These are phyloP conservation scores for Rutstroemia sp. DNA, from an alignment of 2,329 filamentous ascomycete species.

Conservation along the genomic window DNA sequence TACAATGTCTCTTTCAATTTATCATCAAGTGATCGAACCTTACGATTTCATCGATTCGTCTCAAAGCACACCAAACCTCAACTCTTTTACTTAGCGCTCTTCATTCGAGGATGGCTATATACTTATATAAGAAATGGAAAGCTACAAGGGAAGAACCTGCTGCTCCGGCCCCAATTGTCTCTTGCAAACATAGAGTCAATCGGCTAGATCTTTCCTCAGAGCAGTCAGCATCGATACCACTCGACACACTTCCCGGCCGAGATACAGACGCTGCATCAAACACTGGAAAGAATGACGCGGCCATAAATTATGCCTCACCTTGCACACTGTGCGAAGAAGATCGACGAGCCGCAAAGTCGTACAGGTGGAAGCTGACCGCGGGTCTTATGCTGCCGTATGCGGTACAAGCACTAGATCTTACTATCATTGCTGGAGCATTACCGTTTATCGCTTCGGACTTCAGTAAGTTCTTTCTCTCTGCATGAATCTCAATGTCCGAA, in stretches of 20 bases:
- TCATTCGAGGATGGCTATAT: neutral
- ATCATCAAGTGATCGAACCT: neutral
- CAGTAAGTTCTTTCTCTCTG: constrained; percentile 32
- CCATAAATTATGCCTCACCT: neutral
- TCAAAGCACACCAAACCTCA: neutral
- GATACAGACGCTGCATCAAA: neutral
- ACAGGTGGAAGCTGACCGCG: constrained; percentile 52
- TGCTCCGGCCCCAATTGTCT: neutral
- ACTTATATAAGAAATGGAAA: constrained; percentile 5
- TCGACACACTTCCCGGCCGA: neutral
- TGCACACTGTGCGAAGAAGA: constrained; percentile 23
- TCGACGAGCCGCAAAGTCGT: constrained; percentile 31
- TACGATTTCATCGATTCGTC: neutral
- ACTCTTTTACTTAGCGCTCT: neutral
- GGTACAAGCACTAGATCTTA: constrained; percentile 55
- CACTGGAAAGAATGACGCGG: neutral
- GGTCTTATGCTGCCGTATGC: constrained; percentile 54
- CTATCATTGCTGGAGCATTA: constrained; percentile 53
- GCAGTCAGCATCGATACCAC: neutral
- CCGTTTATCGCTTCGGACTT: constrained; percentile 60
- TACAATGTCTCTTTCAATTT: neutral
- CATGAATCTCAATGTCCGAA: too few relatives aligned
- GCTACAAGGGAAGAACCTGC: neutral
- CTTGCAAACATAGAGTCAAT: constrained; percentile 1
- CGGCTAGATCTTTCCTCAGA: neutral